phyloP scores from a whole-genome alignment of 345 rosid genomes.

The Eucalyptus regnans region DNA sequence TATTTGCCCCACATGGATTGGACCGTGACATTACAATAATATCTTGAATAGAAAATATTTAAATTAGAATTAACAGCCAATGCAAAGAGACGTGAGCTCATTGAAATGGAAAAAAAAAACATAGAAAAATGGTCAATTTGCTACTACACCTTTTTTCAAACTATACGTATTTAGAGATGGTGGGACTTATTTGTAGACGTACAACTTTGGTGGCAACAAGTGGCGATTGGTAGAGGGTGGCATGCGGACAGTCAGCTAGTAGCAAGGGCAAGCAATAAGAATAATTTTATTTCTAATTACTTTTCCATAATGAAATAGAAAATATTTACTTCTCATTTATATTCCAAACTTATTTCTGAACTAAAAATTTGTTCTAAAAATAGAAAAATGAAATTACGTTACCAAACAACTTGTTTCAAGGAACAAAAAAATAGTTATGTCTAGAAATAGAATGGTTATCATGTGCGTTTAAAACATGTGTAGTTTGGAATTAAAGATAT shows the following conservation, averaged over 20 bases:
- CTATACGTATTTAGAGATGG: background rate
- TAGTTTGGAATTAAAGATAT: background rate
- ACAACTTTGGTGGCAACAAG: no score
- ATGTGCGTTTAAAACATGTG: no score
- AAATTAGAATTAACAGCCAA: background rate
- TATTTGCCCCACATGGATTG: background rate
- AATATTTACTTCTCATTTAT: no score
- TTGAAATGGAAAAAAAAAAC: background rate
- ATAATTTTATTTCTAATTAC: no score
- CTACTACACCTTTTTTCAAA: background rate
- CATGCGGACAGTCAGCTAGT: fast-evolving
- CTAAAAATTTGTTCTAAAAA: no score
- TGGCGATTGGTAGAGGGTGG: no score
- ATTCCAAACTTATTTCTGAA: no score
- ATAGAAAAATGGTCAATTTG: background rate
- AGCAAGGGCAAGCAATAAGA: no score
- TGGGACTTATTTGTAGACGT: background rate
- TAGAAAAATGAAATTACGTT: no score
- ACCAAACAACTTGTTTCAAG: no score
- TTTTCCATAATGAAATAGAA: no score
- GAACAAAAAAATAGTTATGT: fast-evolving
- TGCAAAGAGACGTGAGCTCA: background rate
- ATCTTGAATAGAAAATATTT: background rate
- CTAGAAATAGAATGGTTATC: fast-evolving
- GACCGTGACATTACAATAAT: background rate